A percentile compares a stretch with the other conserved stretches of the same genome.
These are phyloP conservation scores for Pezizomycotina sp. DNA, from an alignment of 2,329 filamentous ascomycete species.

Conservation along the genomic window DNA sequence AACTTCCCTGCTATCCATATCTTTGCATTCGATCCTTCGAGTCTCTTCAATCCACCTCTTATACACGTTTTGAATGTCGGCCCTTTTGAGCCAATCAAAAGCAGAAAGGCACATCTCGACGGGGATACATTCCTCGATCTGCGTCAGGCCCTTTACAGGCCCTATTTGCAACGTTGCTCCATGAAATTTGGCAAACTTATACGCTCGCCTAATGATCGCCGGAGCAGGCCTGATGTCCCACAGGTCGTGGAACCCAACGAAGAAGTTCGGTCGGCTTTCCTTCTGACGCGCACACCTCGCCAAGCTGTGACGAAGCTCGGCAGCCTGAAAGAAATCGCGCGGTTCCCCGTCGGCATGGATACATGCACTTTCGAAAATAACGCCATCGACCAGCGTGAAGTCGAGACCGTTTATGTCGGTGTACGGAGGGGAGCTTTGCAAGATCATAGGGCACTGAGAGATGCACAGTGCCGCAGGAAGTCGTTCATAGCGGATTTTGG, in stretches of 20 bases:
- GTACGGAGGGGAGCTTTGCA: constrained; percentile 15
- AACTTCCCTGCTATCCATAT: constrained; percentile 11
- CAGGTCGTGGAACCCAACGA: constrained; percentile 29
- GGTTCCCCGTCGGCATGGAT: constrained; percentile 31
- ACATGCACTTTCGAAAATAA: constrained; percentile 32
- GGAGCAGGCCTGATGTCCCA: constrained; percentile 28
- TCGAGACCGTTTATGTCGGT: constrained; percentile 23
- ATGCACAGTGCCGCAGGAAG: constrained; percentile 11
- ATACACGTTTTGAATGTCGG: constrained; percentile 28
- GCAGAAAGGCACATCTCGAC: constrained; percentile 24
- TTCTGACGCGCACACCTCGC: constrained; percentile 26
- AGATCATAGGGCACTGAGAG: constrained; percentile 8
- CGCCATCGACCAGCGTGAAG: constrained; percentile 28
- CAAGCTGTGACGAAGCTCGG: constrained; percentile 28
- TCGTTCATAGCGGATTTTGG: constrained; percentile 16
- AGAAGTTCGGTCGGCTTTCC: constrained; percentile 27
- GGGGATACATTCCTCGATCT: constrained; percentile 26
- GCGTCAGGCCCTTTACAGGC: constrained; percentile 8
- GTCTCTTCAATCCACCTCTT: constrained; percentile 26
- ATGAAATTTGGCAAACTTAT: constrained; percentile 30
- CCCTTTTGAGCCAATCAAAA: constrained; percentile 29
- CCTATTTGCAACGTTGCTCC: constrained; percentile 26
- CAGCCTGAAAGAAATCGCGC: constrained; percentile 33
- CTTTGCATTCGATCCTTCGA: constrained; percentile 19
- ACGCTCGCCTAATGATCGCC: constrained; percentile 28